Evolutionary conservation across 2,329 filamentous ascomycete genomes (phyloP).

Genomic region (Chaetomium globosum): DNA sequence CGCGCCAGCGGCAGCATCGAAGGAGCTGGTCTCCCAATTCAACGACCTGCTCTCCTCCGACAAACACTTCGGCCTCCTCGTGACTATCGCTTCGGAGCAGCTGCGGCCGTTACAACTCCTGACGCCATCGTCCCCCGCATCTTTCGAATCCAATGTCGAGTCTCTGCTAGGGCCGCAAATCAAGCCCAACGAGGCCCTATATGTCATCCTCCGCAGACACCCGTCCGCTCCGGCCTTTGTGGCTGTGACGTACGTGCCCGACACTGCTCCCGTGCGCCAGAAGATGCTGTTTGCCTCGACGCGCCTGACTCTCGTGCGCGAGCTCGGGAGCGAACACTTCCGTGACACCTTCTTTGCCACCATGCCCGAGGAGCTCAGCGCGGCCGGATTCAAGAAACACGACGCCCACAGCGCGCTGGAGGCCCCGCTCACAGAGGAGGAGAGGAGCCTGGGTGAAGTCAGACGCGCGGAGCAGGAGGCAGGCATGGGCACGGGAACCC

Average conservation of each 20-base stretch:
- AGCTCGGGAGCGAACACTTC: slow-evolving; percentile 78
- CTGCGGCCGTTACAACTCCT: slow-evolving; percentile 62
- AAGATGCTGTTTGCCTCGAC: slow-evolving; percentile 87
- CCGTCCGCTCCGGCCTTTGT: slow-evolving; percentile 61
- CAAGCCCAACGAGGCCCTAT: slow-evolving; percentile 67
- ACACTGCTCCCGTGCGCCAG: slow-evolving; percentile 75
- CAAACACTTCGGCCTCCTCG: slow-evolving; percentile 69
- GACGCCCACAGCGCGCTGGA: slow-evolving; percentile 66
- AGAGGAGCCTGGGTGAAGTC: slow-evolving; percentile 69
- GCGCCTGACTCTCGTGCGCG: slow-evolving; percentile 71
- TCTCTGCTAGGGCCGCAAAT: slow-evolving; percentile 64
- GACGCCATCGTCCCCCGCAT: slow-evolving; percentile 58
- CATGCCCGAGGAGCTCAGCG: slow-evolving; percentile 67
- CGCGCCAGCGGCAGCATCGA: slow-evolving; percentile 59
- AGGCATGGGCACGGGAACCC: slow-evolving; percentile 64
- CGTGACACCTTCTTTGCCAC: slow-evolving; percentile 75
- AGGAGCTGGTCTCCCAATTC: slow-evolving; percentile 76
- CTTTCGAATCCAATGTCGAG: slow-evolving; percentile 66
- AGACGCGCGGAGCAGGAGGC: slow-evolving; percentile 76
- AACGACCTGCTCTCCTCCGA: slow-evolving; percentile 65
- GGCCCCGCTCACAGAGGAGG: slow-evolving; percentile 78
- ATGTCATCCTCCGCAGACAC: slow-evolving; percentile 73
- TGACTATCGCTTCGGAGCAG: slow-evolving; percentile 69
- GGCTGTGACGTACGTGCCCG: slow-evolving; percentile 77
- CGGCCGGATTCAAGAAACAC: slow-evolving; percentile 70